A percentile compares a stretch with the other conserved stretches of the same genome.
These are phyloP conservation scores for Calonectria leucothoes DNA, from an alignment of 2,329 filamentous ascomycete species.

Conservation along the genomic window DNA sequence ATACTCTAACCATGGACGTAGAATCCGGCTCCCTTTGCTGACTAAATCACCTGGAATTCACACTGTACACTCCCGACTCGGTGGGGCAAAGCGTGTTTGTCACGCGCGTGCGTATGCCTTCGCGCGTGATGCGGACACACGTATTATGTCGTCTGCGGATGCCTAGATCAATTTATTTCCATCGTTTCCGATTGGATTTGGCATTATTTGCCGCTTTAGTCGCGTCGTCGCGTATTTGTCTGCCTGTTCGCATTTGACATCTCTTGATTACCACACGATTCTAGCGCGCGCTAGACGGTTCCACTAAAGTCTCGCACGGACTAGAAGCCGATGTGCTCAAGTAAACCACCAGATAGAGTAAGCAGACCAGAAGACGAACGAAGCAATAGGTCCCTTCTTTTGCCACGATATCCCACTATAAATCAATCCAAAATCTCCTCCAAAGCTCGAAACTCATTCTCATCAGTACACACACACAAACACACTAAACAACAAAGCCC, in stretches of 20 bases:
- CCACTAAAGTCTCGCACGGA: background rate
- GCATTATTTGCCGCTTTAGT: background rate
- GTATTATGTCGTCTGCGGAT: background rate
- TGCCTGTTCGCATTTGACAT: background rate
- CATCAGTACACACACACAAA: slow-evolving; percentile 42
- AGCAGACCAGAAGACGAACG: slow-evolving; percentile 31
- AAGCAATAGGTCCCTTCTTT: slow-evolving; percentile 21
- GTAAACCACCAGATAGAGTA: background rate
- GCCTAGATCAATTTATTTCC: background rate
- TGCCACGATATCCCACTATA: slow-evolving; percentile 40
- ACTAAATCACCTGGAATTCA: background rate
- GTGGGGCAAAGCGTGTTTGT: background rate
- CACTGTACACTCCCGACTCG: background rate
- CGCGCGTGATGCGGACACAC: background rate
- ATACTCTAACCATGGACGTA: too few species aligned
- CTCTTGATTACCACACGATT: background rate
- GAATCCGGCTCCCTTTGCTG: background rate
- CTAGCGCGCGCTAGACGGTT: background rate
- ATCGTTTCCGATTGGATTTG: background rate
- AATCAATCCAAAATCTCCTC: slow-evolving; percentile 36
- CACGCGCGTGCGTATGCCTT: background rate
- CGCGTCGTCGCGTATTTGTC: background rate
- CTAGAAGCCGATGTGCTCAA: background rate
- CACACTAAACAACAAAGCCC: slow-evolving; percentile 26
- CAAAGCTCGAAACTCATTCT: slow-evolving; percentile 27